Evolutionary conservation across 1,139 yeast genomes (phyloP).

Genomic region (Kodamaea ohmeri): DNA sequence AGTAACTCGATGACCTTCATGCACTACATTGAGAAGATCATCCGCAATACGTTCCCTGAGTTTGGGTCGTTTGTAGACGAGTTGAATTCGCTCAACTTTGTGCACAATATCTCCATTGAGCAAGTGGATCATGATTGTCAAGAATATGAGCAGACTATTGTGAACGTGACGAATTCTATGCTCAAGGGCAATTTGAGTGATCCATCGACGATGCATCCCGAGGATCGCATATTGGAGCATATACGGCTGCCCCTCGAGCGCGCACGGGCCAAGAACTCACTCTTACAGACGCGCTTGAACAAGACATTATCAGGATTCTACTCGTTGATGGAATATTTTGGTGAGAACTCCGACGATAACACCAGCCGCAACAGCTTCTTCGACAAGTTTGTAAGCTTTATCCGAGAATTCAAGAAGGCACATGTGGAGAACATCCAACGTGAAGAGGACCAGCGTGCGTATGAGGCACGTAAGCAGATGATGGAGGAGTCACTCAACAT

Average conservation of each 20-base stretch:
- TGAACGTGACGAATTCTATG: conserved; percentile 54
- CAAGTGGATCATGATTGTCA: conserved; percentile 70
- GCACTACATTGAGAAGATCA: conserved; percentile 81
- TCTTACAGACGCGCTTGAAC: conserved; percentile 55
- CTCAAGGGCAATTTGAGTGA: conserved; percentile 76
- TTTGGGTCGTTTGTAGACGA: conserved; percentile 77
- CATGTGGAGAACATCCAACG: conserved; percentile 47
- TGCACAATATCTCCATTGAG: conserved; percentile 72
- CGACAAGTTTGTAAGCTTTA: conserved; percentile 36
- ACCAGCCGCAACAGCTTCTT: conserved; percentile 40
- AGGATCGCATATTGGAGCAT: conserved; percentile 58
- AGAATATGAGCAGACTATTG: conserved; percentile 56
- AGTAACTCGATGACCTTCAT: conserved; percentile 76
- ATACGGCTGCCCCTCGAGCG: conserved; percentile 50
- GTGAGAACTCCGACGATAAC: conserved; percentile 69
- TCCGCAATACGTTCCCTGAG: conserved; percentile 77
- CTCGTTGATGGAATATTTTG: conserved; percentile 72
- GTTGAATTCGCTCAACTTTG: conserved; percentile 55
- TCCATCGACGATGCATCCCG: conserved; percentile 65
- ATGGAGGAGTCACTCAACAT: conserved; percentile 27
- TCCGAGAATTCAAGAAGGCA: conserved; percentile 42
- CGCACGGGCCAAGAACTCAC: conserved; percentile 61
- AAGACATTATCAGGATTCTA: conserved; percentile 54
- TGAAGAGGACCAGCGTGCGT: conserved; percentile 45
- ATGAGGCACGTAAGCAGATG: conserved; percentile 37